Percentiles rank a stretch among this genome's conserved stretches.
Conservation (phyloP, 805 yeast genomes). For the Metschnikowia santaceciliae region DNA sequence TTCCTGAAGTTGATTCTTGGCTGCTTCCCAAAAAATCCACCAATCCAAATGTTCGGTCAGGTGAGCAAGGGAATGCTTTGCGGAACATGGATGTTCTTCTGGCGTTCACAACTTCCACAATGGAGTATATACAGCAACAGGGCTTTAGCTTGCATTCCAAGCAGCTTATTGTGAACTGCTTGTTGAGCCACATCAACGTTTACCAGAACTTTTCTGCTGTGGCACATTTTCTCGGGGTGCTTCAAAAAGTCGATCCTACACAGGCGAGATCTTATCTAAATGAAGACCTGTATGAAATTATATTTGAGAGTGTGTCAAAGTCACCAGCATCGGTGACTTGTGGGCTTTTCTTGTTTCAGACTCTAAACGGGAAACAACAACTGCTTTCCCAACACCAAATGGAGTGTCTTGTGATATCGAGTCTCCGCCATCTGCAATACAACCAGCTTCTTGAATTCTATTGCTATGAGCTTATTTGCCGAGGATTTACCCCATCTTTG, state of each 20-base stretch:
- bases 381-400: slow-evolving; percentile 11
- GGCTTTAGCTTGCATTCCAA: slow-evolving; percentile 10
- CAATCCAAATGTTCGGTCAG: slow-evolving; percentile 24
- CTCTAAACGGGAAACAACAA: slow-evolving; percentile 12
- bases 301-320: slow-evolving; percentile 24
- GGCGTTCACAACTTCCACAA: slow-evolving; percentile 22
- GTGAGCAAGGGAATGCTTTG: slow-evolving; percentile 30
- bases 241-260: slow-evolving; percentile 10
- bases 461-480: not conserved
- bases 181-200: slow-evolving; percentile 31
- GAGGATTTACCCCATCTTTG: not conserved
- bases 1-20: not conserved
- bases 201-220: slow-evolving; percentile 35
- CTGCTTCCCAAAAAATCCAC: slow-evolving; percentile 19
- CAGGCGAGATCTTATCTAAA: slow-evolving; percentile 9
- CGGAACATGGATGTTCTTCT: slow-evolving; percentile 25
- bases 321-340: slow-evolving; percentile 27
- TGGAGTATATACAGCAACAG: slow-evolving; percentile 17
- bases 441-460: slow-evolving; percentile 11
- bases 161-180: slow-evolving; percentile 30
- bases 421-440: slow-evolving; percentile 8
- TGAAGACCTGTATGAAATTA: slow-evolving; percentile 21
- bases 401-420: slow-evolving; percentile 17
- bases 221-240: slow-evolving; percentile 24
- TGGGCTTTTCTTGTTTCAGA: slow-evolving; percentile 23